Conservation (phyloP, 257 asterid genomes). For the Thymus quinquecostatus region DNA sequence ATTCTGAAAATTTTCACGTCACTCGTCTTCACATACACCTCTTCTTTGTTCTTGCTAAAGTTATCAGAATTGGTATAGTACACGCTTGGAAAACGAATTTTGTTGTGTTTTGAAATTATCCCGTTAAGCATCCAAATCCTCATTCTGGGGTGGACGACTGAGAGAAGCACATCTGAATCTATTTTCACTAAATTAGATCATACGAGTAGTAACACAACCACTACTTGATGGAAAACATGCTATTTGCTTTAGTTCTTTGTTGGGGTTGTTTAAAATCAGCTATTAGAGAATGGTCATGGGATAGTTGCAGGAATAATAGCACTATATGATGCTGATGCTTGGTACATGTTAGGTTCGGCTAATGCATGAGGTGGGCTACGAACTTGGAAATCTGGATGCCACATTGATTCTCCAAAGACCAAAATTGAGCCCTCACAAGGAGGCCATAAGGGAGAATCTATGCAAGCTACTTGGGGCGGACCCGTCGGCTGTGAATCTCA, state of each 20-base stretch:
- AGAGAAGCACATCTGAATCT: neutral
- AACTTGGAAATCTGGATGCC: conserved; percentile 86
- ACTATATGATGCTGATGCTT: neutral
- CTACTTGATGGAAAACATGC: no score
- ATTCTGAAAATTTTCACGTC: no score
- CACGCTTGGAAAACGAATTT: neutral
- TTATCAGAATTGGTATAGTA: neutral
- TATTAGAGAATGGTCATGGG: neutral
- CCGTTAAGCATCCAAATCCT: neutral
- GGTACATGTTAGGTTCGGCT: conserved; percentile 70
- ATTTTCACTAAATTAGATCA: neutral
- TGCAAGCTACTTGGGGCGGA: conserved; percentile 84
- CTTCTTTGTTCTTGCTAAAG: neutral
- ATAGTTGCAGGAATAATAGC: neutral
- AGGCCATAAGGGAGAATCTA: conserved; percentile 70
- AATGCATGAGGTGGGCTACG: conserved; percentile 93
- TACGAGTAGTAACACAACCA: no score
- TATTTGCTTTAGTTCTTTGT: neutral
- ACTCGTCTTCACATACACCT: neutral
- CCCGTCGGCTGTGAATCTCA: conserved; percentile 78
- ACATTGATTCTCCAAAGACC: conserved; percentile 95
- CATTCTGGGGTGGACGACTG: neutral
- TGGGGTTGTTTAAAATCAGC: neutral
- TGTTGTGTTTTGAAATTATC: neutral
- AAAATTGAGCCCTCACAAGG: conserved; percentile 94